Base-by-base conservation (phyloP, 805 yeast species). In the Wickerhamiella slavikovae region DNA sequence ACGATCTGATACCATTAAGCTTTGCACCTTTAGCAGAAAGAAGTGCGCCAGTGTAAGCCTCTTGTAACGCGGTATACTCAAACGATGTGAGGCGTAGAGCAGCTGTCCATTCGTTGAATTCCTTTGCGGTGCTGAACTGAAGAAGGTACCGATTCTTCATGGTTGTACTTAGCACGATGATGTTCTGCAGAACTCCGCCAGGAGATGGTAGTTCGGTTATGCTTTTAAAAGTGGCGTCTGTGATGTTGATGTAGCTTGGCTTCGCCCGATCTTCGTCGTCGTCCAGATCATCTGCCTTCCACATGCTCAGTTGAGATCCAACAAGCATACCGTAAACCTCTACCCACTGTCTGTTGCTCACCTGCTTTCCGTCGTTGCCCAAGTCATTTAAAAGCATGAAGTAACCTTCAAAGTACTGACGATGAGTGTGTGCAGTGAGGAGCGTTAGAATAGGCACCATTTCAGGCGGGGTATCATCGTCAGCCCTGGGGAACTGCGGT, bases 1-100 rank as follows among this genome's bases (percentile, higher is more conserved):
- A 61, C 11, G 85, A 75, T 35, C 77, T 66, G 37, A 89, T 82
- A 45, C 91, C 96, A 31, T 85, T 72, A 35, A 89, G 56, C 35
- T 75, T 59, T 4, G 92, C 65, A 15, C 98, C 98, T 44, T 91
- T 64, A n/a, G 93, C 82, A 7, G 91, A 74, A 31, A 89, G 57
- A 33, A 89, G 58, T 0, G 95, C 94, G 7, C 93, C 98, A 0
- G 98, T 83, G 51, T 89, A 89, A 1, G 95, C 95, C 48, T 82
- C 93, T 55, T 89, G 96, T 34, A 89, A 58, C 8, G 80, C 57
- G 13, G 71, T 66, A 51, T 74, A 72, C 55, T 89, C 98, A 48
- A 66, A 83, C 24, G 69, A 63, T 9, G 93, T 61, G 37, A 89
- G 58, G 35, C 94, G 59, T 34, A 89, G 65, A 4, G 93, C 85